Percentiles rank a stretch among this genome's conserved stretches.
These are phyloP conservation scores for Emiliania huxleyi DNA, from an alignment of 78 protist species.

Conservation along the genomic window DNA sequence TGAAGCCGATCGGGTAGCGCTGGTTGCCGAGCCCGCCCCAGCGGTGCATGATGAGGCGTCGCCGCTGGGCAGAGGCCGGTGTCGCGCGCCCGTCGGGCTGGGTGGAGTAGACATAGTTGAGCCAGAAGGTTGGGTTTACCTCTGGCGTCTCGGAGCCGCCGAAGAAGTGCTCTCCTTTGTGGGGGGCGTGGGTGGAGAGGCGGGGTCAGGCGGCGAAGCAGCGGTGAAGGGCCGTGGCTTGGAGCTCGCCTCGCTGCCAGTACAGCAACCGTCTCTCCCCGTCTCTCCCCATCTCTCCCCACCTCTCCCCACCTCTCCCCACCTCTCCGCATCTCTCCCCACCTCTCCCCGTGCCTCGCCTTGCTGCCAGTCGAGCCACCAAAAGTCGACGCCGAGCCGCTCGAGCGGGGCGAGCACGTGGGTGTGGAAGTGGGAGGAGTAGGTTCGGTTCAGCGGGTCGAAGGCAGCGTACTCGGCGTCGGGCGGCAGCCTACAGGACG, in stretches of 20 bases:
- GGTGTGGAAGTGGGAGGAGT: slow-evolving; percentile 10
- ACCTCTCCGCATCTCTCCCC: too few relatives aligned
- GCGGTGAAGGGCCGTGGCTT: too few relatives aligned
- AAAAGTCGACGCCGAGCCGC: slow-evolving; percentile 49
- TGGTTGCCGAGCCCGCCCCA: slow-evolving; percentile 66
- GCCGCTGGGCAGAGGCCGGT: too few relatives aligned
- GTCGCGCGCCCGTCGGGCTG: not conserved
- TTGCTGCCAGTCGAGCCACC: slow-evolving; percentile 68
- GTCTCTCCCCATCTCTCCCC: too few relatives aligned
- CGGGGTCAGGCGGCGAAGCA: not conserved
- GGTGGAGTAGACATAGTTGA: not conserved
- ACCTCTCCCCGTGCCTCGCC: too few relatives aligned
- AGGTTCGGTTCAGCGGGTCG: slow-evolving; percentile 25
- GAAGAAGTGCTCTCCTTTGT: not conserved
- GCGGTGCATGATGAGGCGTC: slow-evolving; percentile 11
- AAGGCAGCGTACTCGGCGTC: not conserved
- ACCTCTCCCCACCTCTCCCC: too few relatives aligned
- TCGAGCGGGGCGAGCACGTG: slow-evolving; percentile 46
- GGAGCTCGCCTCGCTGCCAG: not conserved
- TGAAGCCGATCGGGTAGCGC: slow-evolving; percentile 63
- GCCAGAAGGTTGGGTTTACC: slow-evolving; percentile 45
- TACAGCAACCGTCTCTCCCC: too few relatives aligned
- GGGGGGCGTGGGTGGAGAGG: slow-evolving; percentile 63
- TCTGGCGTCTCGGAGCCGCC: not conserved
- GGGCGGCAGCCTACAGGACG: too few relatives aligned